These are phyloP conservation scores for Rhynchosporium secalis DNA, from an alignment of 2,329 filamentous ascomycete species.

Conservation along the genomic window DNA sequence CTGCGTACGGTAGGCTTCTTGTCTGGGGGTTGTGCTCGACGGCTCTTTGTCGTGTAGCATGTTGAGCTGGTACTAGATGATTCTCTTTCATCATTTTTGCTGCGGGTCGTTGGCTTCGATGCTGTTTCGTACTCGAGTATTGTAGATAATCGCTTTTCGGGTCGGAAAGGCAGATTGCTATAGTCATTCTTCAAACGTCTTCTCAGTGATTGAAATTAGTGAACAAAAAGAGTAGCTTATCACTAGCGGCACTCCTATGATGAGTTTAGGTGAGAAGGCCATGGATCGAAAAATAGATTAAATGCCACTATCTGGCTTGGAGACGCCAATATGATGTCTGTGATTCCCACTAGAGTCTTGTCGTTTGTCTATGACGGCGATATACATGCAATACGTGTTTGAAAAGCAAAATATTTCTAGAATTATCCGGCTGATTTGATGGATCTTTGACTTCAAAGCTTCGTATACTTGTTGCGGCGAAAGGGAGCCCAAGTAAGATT, in stretches of 20 bases:
- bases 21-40: neutral
- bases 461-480: too few species aligned
- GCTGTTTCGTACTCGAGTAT: neutral
- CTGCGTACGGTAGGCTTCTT: neutral
- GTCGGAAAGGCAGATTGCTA: neutral
- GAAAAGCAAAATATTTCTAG: neutral
- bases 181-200: neutral
- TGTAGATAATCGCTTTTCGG: neutral
- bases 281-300: neutral
- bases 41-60: neutral
- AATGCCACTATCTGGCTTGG: conserved; percentile 9
- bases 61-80: neutral
- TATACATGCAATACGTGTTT: neutral
- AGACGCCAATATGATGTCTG: conserved; percentile 9
- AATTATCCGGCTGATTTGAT: too few species aligned
- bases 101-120: neutral
- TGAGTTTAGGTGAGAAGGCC: neutral
- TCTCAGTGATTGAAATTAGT: neutral
- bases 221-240: neutral
- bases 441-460: neutral
- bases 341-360: conserved; percentile 3
- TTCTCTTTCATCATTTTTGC: too few species aligned
- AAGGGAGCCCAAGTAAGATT: too few species aligned
- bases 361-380: conserved; percentile 1
- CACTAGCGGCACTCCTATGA: neutral